These are phyloP conservation scores for Wickerhamiella spandovensis DNA, from an alignment of 805 yeast species.

Conservation along the genomic window DNA sequence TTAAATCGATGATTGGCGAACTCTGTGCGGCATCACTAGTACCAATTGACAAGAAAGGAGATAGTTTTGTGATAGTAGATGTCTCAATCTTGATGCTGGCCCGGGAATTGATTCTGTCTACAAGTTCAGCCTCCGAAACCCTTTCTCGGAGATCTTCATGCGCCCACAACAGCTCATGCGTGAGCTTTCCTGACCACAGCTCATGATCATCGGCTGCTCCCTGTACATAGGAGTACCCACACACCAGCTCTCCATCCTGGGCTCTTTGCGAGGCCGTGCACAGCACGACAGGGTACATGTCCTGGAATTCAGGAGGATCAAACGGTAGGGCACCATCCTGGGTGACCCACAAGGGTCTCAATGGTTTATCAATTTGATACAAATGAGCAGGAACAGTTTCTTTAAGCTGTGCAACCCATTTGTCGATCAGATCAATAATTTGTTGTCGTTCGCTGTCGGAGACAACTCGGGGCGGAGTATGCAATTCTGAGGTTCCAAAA, in stretches of 20 bases:
- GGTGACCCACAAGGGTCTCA: constrained; percentile 58
- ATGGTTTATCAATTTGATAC: constrained; percentile 32
- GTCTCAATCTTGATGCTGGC: neutral
- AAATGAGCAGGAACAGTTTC: constrained; percentile 29
- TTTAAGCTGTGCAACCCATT: constrained; percentile 33
- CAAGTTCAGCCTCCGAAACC: constrained; percentile 23
- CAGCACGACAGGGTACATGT: constrained; percentile 33
- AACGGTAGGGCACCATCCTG: constrained; percentile 36
- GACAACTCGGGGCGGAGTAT: constrained; percentile 40
- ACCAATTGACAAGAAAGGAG: neutral
- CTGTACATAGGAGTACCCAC: constrained; percentile 56
- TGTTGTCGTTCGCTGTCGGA: constrained; percentile 42
- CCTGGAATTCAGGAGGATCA: constrained; percentile 24
- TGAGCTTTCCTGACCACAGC: constrained; percentile 53
- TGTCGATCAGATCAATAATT: constrained; percentile 36
- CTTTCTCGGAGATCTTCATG: constrained; percentile 24
- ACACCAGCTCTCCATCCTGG: constrained; percentile 37
- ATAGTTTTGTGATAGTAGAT: neutral
- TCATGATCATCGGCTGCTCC: constrained; percentile 96
- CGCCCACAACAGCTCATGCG: constrained; percentile 46
- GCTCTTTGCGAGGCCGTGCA: constrained; percentile 52
- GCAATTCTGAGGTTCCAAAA: constrained; percentile 30
- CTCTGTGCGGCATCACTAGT: neutral
- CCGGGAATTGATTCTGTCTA: constrained; percentile 6
- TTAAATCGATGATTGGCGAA: constrained; percentile 11